Percentiles rank a stretch among this genome's conserved stretches.
Conservation (phyloP, 345 rosid genomes). For the Hibiscus tridactylites region DNA sequence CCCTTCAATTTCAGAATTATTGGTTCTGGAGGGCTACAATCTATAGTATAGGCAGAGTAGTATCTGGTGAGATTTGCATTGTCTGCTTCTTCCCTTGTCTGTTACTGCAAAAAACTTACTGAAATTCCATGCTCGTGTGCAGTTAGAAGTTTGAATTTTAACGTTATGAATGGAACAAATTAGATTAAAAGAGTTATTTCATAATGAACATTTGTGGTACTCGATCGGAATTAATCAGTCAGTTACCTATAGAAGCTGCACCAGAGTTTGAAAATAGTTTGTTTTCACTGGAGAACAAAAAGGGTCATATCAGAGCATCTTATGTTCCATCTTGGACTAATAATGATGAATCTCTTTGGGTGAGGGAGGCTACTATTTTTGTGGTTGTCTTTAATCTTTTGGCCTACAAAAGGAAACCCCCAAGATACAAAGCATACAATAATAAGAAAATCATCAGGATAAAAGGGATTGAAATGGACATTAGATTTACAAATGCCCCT, state of each 20-base stretch:
- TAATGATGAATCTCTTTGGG: neutral
- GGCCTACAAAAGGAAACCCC: conserved; percentile 37
- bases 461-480: conserved; percentile 20
- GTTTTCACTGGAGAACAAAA: neutral
- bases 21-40: neutral
- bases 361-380: neutral
- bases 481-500: conserved; percentile 14
- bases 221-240: too few species aligned
- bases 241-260: too few species aligned
- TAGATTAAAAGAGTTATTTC: too few species aligned
- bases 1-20: neutral
- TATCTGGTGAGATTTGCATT: neutral
- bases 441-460: conserved; percentile 7
- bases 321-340: neutral
- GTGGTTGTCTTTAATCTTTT: conserved; percentile 35
- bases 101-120: neutral
- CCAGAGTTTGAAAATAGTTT: too few species aligned
- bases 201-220: too few species aligned
- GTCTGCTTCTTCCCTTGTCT: neutral
- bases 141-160: too few species aligned
- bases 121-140: neutral
- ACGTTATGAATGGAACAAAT: too few species aligned
- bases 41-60: neutral
- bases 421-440: conserved; percentile 30
- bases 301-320: neutral